Percentiles rank a stretch among this genome's conserved stretches.
Conservation (phyloP, 2,329 filamentous ascomycete genomes). For the Cladophialophora carrionii region DNA sequence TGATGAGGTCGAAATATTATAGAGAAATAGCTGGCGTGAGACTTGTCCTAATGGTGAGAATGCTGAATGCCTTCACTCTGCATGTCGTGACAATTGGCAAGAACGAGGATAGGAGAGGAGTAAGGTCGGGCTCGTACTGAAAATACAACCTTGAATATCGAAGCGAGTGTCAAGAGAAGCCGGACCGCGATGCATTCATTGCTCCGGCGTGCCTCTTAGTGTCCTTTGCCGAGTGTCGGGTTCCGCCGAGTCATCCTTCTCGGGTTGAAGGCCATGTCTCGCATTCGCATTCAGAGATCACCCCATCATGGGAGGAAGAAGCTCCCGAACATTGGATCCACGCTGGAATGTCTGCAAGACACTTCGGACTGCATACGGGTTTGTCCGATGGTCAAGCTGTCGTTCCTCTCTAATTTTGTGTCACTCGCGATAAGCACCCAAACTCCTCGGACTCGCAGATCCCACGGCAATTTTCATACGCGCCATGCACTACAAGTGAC, state of each 20-base stretch:
- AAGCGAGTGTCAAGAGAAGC: not conserved
- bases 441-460: not conserved
- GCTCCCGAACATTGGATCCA: not conserved
- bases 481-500: not conserved
- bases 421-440: not conserved
- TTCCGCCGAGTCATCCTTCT: not conserved
- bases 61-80: not conserved
- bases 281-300: not conserved
- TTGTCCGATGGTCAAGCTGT: not conserved
- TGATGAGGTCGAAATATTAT: not conserved
- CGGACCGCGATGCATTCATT: not conserved
- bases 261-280: slow-evolving; percentile 2
- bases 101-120: not conserved
- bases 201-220: not conserved
- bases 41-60: not conserved
- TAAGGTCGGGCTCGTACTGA: not conserved
- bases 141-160: not conserved
- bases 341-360: not conserved
- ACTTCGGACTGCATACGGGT: not conserved
- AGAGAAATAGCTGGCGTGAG: not conserved
- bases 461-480: not conserved
- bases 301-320: not conserved
- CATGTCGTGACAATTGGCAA: not conserved
- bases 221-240: not conserved
- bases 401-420: not conserved